Evolutionary conservation across 2,329 filamentous ascomycete genomes (phyloP), one percentile per base, ranked within the genome.

Genomic region (Chaetomiaceae sp.): DNA sequence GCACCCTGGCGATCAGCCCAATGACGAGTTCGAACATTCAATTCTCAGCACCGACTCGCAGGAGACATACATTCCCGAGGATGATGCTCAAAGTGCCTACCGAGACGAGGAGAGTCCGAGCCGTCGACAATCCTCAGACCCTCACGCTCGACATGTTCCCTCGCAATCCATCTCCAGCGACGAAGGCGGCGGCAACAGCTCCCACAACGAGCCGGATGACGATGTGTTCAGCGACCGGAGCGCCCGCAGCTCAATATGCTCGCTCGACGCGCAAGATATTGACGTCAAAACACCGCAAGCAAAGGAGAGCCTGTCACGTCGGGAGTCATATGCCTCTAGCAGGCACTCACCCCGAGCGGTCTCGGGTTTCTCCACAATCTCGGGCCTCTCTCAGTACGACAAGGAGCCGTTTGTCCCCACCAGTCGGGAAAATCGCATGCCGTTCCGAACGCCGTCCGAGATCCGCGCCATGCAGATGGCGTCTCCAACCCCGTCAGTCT

Each of bases 391-490:
- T 12, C 69, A 73, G 44, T 86, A 78, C 58, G 66, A 70, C 4
- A 68, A 74, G 24, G 60, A 65, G 0, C 65, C 64, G 1, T 77
- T 76, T 49, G 56, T 74, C 1, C 71, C 76, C 2, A 76, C 75
- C n/a, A 68, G 75, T 18, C 76, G 82, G 43, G 73, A 74, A 7
- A 78, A 76, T 7, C 75, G 84, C 3, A 77, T 81, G 5, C 75
- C 78, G 1, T 88, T 88, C 61, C 74, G 83, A 38, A 84, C 83
- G 11, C 78, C 84, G 0, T 84, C 83, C 1, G 81, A 80, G 11
- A 78, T 87, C 7, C 79, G 80, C 40, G 81, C 81, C 1, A 74
- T 87, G 66, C 84, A 88, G 54, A 84, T 88, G 80, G 75, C 76
- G 2, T 86, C 83, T 0, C 83, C 82, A 0, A 69, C 79, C 0